phyloP scores from a whole-genome alignment of 225 moss, liverwort and hornwort species.

The Antitrichia curtipendula region DNA sequence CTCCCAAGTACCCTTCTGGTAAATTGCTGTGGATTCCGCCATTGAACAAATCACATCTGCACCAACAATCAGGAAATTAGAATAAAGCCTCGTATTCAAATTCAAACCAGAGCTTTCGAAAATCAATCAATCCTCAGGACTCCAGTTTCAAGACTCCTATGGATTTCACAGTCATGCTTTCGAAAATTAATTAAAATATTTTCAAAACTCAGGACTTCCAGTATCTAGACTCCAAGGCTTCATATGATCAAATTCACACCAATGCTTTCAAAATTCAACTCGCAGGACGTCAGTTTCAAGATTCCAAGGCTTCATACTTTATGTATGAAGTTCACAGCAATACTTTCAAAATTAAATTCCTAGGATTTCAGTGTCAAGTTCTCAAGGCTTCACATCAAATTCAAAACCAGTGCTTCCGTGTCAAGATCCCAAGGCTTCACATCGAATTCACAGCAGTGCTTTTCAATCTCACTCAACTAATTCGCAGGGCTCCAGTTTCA shows the following conservation, averaged over 20 bases:
- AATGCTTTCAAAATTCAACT: background rate
- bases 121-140: background rate
- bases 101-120: background rate
- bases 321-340: too few relatives aligned
- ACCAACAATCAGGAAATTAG: background rate
- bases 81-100: background rate
- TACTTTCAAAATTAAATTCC: background rate
- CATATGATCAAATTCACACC: background rate
- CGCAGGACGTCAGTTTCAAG: background rate
- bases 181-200: background rate
- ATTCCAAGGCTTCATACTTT: background rate
- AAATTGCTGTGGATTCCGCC: background rate
- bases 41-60: slow-evolving; percentile 18
- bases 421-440: background rate
- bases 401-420: background rate
- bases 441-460: background rate
- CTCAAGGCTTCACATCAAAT: background rate
- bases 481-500: background rate
- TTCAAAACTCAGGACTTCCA: too few relatives aligned
- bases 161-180: background rate
- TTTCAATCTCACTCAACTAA: background rate
- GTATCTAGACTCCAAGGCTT: background rate
- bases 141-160: background rate
- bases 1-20: slow-evolving; percentile 14
- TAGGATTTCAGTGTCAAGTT: background rate